phyloP scores from a whole-genome alignment of 2,329 filamentous ascomycete genomes.

The Aspergillus hortae region DNA sequence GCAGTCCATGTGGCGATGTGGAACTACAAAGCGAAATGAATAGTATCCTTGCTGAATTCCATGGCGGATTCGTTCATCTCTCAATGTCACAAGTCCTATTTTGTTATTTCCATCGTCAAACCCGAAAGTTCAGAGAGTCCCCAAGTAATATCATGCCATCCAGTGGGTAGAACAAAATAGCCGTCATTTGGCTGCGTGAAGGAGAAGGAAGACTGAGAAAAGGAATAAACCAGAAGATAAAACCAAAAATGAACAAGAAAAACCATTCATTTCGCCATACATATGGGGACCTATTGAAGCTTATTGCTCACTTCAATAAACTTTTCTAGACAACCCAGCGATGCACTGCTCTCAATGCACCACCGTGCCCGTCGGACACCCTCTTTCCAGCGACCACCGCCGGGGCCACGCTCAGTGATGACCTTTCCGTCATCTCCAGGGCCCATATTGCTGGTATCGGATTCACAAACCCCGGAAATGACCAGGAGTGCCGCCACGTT shows the following conservation, averaged over 20 bases:
- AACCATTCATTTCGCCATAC: neutral
- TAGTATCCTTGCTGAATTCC: too few species aligned
- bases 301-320: constrained; percentile 81
- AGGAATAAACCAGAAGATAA: neutral
- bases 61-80: too few species aligned
- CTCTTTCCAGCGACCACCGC: constrained; percentile 89
- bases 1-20: too few species aligned
- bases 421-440: constrained; percentile 76
- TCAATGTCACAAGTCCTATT: too few species aligned
- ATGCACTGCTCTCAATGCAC: constrained; percentile 81
- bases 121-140: too few species aligned
- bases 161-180: too few species aligned
- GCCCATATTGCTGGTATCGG: constrained; percentile 75
- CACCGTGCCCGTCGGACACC: constrained; percentile 82
- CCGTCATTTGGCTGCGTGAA: too few species aligned
- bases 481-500: constrained; percentile 90
- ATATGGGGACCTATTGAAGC: constrained; percentile 19
- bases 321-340: constrained; percentile 74
- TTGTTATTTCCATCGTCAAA: too few species aligned
- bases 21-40: too few species aligned
- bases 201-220: neutral
- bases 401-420: constrained; percentile 76
- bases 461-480: constrained; percentile 79
- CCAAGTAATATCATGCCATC: too few species aligned
- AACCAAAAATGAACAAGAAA: constrained; percentile 1